Evolutionary conservation across 176 grass and related monocot genomes (phyloP), one percentile per base, ranked within the genome.

Genomic region (Musa beccarii): DNA sequence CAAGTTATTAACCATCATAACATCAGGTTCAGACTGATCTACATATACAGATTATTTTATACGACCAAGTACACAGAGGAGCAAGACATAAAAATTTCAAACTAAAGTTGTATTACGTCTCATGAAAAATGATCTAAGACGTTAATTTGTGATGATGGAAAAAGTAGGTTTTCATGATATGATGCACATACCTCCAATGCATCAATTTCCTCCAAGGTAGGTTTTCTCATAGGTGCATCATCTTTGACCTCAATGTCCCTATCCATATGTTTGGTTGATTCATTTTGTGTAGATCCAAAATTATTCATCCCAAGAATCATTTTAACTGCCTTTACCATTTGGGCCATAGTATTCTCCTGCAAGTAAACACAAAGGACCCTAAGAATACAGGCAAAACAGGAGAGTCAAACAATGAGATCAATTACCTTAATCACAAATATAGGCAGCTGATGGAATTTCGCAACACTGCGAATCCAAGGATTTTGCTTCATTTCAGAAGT

Each of bases 401-500:
- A 71, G 11, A 70, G 68, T 56, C 68, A 6, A 80, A 78, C 67
- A 75, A n/a, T 63, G 3, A 79, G 55, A 34, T 68, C 12, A 63
- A 53, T 93, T 75, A 99, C 95, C 95, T 94, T 99, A 43, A 99
- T 78, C 13, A 94, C 95, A 84, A 90, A 94, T 84, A 99, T 83
- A 14, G 95, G 90, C 74, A 91, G 85, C 68, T 84, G 84, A 73
- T 90, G 90, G 53, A 87, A 89, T 68, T 85, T 99, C 51, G 95
- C 90, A 66, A 94, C 90, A 26, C 80, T 88, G 53, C 81, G 86
- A 43, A 99, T 99, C 84, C 90, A 99, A 51, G 86, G 88, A 81
- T 89, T 90, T 61, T 87, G 84, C 79, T 94, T 91, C 88, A 99
- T 87, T 85, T 94, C 95, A 66, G 80, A 83, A 75, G 83, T 90